Evolutionary conservation across 768 basidiomycete species (phyloP).

Genomic region (Rhodocollybia butyracea): DNA sequence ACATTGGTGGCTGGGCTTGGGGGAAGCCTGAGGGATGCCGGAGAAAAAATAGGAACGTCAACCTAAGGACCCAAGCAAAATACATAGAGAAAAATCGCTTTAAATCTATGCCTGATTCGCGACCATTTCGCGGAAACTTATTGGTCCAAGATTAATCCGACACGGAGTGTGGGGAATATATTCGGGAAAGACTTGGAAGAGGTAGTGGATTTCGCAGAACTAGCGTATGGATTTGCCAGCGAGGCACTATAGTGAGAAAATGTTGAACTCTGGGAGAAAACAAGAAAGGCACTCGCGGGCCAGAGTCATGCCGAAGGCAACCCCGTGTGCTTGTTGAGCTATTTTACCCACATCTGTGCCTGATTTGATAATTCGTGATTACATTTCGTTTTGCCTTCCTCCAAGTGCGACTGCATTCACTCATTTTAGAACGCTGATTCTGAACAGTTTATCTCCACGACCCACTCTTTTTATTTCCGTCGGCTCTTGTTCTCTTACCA

Average conservation of each 20-base stretch:
- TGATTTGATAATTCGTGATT: no score
- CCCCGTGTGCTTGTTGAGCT: no score
- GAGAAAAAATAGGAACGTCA: background rate
- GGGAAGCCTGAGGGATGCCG: no score
- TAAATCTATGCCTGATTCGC: no score
- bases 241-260: background rate
- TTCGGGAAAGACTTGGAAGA: constrained; percentile 3
- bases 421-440: constrained; percentile 6
- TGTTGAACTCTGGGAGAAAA: background rate
- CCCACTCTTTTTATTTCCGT: background rate
- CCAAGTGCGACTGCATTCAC: constrained; percentile 2
- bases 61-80: background rate
- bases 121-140: constrained; percentile 5
- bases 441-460: background rate
- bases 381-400: no score
- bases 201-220: background rate
- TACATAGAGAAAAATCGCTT: background rate
- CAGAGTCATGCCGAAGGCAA: no score
- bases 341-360: no score
- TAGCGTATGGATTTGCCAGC: background rate
- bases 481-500: constrained; percentile 1
- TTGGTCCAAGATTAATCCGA: constrained; percentile 3
- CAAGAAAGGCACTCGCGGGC: background rate
- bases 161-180: background rate
- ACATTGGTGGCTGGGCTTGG: no score